Evolutionary conservation across 352 stramenopile genomes (phyloP), one percentile per base, ranked within the genome.

Genomic region (Pythium coloratum): DNA sequence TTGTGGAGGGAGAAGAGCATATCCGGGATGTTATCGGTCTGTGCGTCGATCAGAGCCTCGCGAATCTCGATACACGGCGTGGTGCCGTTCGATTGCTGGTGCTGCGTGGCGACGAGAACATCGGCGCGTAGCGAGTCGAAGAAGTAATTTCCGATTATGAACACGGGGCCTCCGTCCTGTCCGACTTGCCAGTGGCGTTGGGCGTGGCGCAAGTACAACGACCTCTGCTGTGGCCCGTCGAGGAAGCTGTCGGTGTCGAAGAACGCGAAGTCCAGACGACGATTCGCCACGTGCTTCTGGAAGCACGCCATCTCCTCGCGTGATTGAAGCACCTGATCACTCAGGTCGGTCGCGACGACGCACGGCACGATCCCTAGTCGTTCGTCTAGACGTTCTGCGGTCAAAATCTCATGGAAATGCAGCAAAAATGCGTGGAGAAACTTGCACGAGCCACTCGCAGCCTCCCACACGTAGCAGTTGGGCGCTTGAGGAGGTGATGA

Each of bases 121-220:
- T 95, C 86, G 9, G 84, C 74, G 1, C 77, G 81, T 1, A 95
- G 67, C 49, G 86, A 95, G 53, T 95, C 86, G 6, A 93, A 47
- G 40, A 95, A 95, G 56, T 95, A 95, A 46, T 95, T 95, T 9
- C 83, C 86, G 14, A 95, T 81, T 54, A 95, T 69, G n/a, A 88
- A 84, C 9, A 93, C 71, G 0, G 84, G 82, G 1, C 81, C 81
- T 26, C 81, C 64, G 12, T 92, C 70, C 8, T 59, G 64, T n/a
- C 77, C 80, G 14, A 90, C 76, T 33, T 49, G 62, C 84, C 79
- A 90, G 14, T 30, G 24, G 0, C 60, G 44, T 34, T 74, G 36
- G 0, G 70, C 60, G 34, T 77, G 65, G 10, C 78, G 61, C 3
- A 92, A 34, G 6, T 66, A 46, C 14, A 94, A 51, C 9, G 60